These are phyloP conservation scores for Balamuthia mandrillaris DNA, from an alignment of 208 protist genomes.

Conservation along the genomic window DNA sequence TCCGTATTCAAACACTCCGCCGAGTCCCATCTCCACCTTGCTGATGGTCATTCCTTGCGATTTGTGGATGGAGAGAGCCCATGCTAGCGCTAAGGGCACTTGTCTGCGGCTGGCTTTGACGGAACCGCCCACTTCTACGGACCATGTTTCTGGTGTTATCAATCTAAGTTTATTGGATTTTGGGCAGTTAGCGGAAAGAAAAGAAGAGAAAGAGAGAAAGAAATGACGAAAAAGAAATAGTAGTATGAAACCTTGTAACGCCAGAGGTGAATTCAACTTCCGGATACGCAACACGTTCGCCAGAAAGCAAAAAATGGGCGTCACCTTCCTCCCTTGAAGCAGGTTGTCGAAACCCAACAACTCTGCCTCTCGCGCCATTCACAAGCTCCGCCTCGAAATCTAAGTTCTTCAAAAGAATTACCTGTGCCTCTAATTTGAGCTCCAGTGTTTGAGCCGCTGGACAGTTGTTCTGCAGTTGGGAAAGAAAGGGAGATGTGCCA, in stretches of 20 bases:
- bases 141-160: background rate
- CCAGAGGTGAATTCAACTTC: background rate
- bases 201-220: too few relatives aligned
- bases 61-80: conserved; percentile 93
- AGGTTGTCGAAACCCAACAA: conserved; percentile 41
- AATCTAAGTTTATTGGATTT: too few relatives aligned
- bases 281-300: too few relatives aligned
- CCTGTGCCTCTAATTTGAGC: conserved; percentile 65
- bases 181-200: too few relatives aligned
- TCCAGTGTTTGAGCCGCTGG: conserved; percentile 8
- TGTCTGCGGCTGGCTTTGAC: conserved; percentile 30
- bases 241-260: too few relatives aligned
- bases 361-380: conserved; percentile 54
- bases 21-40: background rate
- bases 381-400: conserved; percentile 59
- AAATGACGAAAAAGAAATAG: too few relatives aligned
- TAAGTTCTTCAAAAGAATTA: conserved; percentile 54
- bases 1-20: conserved; percentile 1
- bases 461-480: background rate
- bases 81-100: conserved; percentile 88
- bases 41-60: conserved; percentile 83
- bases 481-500: background rate
- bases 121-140: background rate
- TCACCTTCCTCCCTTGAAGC: too few relatives aligned
- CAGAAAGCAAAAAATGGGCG: too few relatives aligned